Evolutionary conservation across 2,329 filamentous ascomycete genomes (phyloP).

Genomic region (Fusarium sulawesiense): DNA sequence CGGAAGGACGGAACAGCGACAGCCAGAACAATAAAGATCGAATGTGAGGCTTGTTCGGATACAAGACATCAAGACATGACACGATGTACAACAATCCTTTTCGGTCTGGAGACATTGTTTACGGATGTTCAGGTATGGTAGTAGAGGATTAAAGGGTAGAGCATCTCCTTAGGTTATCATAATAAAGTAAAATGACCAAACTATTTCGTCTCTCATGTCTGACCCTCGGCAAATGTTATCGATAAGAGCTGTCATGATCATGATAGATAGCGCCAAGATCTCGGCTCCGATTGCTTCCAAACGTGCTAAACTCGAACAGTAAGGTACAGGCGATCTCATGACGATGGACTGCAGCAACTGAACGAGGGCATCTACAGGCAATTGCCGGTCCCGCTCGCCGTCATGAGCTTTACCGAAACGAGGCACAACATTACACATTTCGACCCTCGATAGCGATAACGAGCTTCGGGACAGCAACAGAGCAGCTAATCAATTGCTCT

Average conservation of each 20-base stretch:
- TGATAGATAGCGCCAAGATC: slow-evolving; percentile 9
- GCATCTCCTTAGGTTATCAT: background rate
- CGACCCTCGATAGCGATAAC: background rate
- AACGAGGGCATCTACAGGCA: background rate
- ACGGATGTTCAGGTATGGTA: too few relatives aligned
- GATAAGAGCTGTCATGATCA: slow-evolving; percentile 31
- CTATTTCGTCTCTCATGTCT: too few relatives aligned
- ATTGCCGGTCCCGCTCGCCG: slow-evolving; percentile 23
- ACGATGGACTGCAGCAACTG: slow-evolving; percentile 15
- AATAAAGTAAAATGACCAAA: background rate
- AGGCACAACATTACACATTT: slow-evolving; percentile 29
- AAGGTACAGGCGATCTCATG: slow-evolving; percentile 26
- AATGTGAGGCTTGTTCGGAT: too few relatives aligned
- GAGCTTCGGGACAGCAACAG: background rate
- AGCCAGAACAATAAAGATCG: too few relatives aligned
- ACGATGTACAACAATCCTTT: too few relatives aligned
- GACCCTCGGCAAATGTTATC: slow-evolving; percentile 16
- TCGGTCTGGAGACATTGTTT: too few relatives aligned
- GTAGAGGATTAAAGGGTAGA: too few relatives aligned
- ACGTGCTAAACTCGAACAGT: slow-evolving; percentile 27
- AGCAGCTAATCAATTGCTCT: slow-evolving; percentile 25
- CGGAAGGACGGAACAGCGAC: too few relatives aligned
- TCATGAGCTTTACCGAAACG: slow-evolving; percentile 26
- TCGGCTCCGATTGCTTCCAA: slow-evolving; percentile 4
- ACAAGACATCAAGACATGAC: too few relatives aligned